Evolutionary conservation across 176 grass and related monocot species (phyloP).

Genomic region (Carex littledalei): DNA sequence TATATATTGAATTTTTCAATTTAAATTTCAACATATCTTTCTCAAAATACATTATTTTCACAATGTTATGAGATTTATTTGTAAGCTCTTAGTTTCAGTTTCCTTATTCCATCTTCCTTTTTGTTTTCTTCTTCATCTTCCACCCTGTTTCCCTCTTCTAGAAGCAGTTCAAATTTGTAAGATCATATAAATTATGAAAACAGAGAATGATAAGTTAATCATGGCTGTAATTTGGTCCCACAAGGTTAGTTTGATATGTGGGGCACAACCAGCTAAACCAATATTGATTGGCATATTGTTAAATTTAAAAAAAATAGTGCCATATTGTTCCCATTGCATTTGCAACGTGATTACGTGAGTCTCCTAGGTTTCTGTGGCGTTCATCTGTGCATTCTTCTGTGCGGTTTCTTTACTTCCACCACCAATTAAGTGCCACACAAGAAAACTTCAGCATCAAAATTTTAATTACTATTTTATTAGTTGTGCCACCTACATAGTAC

Average conservation of each 20-base stretch:
- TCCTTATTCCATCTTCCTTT: neutral
- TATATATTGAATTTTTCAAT: neutral
- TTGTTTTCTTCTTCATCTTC: neutral
- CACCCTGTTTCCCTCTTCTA: neutral
- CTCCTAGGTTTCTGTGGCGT: neutral
- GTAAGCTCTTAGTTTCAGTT: neutral
- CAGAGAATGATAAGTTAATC: neutral
- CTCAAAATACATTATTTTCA: neutral
- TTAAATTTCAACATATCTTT: neutral
- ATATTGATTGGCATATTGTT: neutral
- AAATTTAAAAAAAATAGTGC: neutral
- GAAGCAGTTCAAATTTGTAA: neutral
- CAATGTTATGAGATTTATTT: neutral
- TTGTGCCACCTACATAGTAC: neutral
- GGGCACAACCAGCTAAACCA: neutral
- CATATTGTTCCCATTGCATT: neutral
- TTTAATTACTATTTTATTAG: neutral
- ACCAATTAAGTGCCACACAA: neutral
- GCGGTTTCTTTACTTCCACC: neutral
- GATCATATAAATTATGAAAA: neutral
- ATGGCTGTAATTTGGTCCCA: neutral
- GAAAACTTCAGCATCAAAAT: neutral
- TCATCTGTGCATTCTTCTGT: neutral
- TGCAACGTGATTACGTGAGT: constrained; percentile 11
- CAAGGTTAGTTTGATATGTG: neutral